Evolutionary conservation across 495 filamentous ascomycete genomes (phyloP), one percentile per base, ranked within the genome.

Genomic region (Neurospora discreta): DNA sequence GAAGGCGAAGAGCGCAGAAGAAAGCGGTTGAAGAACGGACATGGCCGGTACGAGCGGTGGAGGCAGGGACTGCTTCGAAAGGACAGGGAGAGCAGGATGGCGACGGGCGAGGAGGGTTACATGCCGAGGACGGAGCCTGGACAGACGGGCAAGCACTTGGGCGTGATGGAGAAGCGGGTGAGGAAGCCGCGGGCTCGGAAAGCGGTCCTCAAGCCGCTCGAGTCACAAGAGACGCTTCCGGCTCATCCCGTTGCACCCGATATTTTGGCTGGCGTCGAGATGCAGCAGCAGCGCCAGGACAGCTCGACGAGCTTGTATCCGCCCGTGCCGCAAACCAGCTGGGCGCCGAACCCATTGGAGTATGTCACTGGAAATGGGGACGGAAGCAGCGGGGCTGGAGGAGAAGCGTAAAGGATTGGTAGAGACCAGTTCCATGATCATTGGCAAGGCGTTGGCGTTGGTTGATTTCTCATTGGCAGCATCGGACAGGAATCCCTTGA

Each of bases 1-100:
- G 78, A 78, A 11, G 77, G 75, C 41, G 75, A 78, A 60, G 78
- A 80, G 65, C 73, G 75, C 3, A 75, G 75, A 30, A 74, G 77
- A 38, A 76, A 70, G 18, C 80, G 77, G 71, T 40, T 76, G 30
- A 73, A 73, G 18, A 68, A 69, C 0, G 78, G 79, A 52, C 72
- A 80, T 26, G 73, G 68, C 5, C 72, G 80, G 65, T 74, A 75
- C 60, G 40, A 76, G 30, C 65, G 74, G n/a, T 76, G 75, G 75
- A 72, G 79, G 26, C 73, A 75, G 67, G 75, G 73, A 30, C 52
- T 65, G 23, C 70, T 71, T n/a, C 74, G 68, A 74, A 75, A 69
- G 16, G 71, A 75, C 30, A 65, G 60, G 23, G 70, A 72, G 33
- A 8, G 69, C 39, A 69, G 72, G 7, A 10, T 72, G n/a, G 46